Conservation (phyloP, 805 yeast species). For the Pachysolen tannophilus region DNA sequence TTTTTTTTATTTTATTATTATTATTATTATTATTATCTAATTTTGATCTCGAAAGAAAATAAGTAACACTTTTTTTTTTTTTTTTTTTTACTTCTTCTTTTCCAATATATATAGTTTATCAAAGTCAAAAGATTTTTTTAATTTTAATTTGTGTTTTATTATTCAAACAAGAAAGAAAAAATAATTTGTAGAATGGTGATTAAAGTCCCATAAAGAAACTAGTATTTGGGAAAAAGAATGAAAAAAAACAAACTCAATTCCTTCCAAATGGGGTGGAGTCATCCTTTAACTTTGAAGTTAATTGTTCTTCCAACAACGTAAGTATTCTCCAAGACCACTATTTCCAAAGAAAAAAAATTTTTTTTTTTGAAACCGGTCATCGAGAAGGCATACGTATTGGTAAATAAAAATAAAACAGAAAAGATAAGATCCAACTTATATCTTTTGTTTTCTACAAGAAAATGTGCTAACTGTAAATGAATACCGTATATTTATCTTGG, state of each 20-base stretch:
- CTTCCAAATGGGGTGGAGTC: constrained; percentile 10
- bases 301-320: constrained; percentile 6
- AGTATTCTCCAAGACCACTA: constrained; percentile 10
- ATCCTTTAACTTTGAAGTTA: constrained; percentile 6
- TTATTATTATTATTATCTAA: no score
- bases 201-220: constrained; percentile 4
- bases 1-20: no score
- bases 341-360: constrained; percentile 1
- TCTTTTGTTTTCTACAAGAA: not conserved
- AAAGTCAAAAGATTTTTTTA: no score
- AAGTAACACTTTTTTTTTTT: no score
- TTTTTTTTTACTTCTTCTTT: no score
- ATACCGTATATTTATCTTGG: not conserved
- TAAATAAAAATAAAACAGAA: not conserved
- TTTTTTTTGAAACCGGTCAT: constrained; percentile 7
- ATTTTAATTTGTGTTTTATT: no score
- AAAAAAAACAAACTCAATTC: no score
- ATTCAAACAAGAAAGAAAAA: no score
- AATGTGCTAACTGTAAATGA: not conserved
- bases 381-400: constrained; percentile 8
- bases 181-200: not conserved
- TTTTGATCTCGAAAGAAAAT: no score
- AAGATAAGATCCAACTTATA: not conserved
- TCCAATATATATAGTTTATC: no score
- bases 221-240: constrained; percentile 2